phyloP scores from a whole-genome alignment of 129 eudicot species.

The Centella asiatica region DNA sequence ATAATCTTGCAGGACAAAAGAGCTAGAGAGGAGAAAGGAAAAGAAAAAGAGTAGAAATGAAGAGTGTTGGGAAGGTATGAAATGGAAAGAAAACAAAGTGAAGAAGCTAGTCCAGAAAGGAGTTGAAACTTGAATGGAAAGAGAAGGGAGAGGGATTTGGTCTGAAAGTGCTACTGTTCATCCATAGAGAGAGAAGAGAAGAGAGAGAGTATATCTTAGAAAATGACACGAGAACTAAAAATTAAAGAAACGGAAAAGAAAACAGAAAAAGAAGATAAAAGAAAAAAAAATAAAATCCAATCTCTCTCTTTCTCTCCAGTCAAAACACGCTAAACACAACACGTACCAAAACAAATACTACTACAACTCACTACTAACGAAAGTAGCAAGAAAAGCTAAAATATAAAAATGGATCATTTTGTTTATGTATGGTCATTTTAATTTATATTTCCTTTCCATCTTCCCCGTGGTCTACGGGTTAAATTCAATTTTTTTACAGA shows the following conservation, averaged over 20 bases:
- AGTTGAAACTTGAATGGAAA: conserved; percentile 18
- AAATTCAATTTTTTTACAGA: too few relatives aligned
- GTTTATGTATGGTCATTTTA: too few relatives aligned
- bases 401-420: conserved; percentile 3
- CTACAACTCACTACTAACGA: conserved; percentile 17
- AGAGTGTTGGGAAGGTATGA: too few relatives aligned
- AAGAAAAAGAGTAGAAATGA: too few relatives aligned
- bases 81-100: conserved; percentile 15
- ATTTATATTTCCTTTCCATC: too few relatives aligned
- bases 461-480: conserved; percentile 58
- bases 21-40: too few relatives aligned
- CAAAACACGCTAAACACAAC: conserved; percentile 37
- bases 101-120: conserved; percentile 40
- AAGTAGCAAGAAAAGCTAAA: conserved; percentile 2
- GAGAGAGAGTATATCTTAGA: conserved; percentile 64
- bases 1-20: too few relatives aligned
- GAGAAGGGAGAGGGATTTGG: conserved; percentile 21
- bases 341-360: conserved; percentile 34
- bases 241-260: too few relatives aligned
- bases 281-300: too few relatives aligned
- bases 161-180: too few relatives aligned
- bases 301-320: conserved; percentile 16
- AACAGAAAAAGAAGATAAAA: too few relatives aligned
- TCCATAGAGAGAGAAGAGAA: too few relatives aligned
- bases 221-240: conserved; percentile 83